phyloP scores from a whole-genome alignment of 345 rosid species.

The Mangifera indica region DNA sequence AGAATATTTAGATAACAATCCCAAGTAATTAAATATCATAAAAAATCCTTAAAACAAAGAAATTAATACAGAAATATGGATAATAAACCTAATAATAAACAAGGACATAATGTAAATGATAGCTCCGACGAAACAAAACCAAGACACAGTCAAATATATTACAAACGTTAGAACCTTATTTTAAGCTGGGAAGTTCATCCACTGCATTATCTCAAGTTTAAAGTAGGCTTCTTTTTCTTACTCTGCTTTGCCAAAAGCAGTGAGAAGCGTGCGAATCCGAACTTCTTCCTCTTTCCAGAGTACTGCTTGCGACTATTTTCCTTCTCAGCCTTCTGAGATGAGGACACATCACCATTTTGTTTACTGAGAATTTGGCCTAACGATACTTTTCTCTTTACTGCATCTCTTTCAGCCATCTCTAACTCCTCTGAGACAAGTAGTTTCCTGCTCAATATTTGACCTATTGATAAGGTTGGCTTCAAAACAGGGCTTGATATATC shows the following conservation, averaged over 20 bases:
- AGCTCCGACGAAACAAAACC: background rate
- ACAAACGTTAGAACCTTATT: too few species aligned
- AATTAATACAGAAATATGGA: background rate
- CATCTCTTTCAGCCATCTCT: constrained; percentile 37
- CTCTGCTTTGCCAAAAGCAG: constrained; percentile 61
- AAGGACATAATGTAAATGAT: constrained; percentile 4
- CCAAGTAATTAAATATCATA: background rate
- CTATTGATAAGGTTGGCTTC: constrained; percentile 79
- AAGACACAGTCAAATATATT: too few species aligned
- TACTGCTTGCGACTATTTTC: constrained; percentile 47
- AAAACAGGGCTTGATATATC: constrained; percentile 47
- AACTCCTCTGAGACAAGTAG: constrained; percentile 66
- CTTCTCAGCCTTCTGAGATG: constrained; percentile 35
- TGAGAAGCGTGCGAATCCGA: constrained; percentile 68
- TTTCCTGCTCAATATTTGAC: constrained; percentile 92
- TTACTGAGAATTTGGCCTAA: constrained; percentile 84
- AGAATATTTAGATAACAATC: background rate
- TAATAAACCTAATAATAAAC: background rate
- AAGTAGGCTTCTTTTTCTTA: constrained; percentile 65
- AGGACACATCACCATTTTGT: constrained; percentile 29
- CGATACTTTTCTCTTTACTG: constrained; percentile 53
- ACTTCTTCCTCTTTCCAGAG: constrained; percentile 70
- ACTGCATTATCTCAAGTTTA: constrained; percentile 44
- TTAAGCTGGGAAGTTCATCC: too few species aligned
- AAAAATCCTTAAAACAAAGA: constrained; percentile 31